These are phyloP conservation scores for Lippia alba DNA, from an alignment of 305 asterid genomes.

Conservation along the genomic window DNA sequence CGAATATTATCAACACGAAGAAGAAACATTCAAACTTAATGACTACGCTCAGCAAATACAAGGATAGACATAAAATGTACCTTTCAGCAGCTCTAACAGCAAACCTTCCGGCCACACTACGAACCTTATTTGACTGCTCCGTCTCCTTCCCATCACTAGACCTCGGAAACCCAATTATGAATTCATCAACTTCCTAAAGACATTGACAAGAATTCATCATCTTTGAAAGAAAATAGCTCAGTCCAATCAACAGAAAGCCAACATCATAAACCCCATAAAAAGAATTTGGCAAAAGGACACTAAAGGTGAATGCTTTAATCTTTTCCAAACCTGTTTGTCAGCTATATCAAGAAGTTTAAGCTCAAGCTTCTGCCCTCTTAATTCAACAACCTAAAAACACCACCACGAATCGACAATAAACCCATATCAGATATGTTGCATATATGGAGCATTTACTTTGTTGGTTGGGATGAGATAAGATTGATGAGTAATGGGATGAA, in stretches of 20 bases:
- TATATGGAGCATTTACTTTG: no score
- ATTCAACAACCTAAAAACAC: slow-evolving; percentile 66
- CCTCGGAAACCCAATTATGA: slow-evolving; percentile 83
- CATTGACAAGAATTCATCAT: slow-evolving; percentile 17
- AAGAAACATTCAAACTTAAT: no score
- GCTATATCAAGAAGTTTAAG: slow-evolving; percentile 83
- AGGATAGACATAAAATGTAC: slow-evolving; percentile 33
- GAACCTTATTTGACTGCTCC: slow-evolving; percentile 84
- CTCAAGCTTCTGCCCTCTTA: slow-evolving; percentile 86
- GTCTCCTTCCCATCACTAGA: slow-evolving; percentile 81
- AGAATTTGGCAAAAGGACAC: background rate
- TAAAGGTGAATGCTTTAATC: background rate
- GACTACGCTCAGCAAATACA: background rate
- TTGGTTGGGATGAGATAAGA: no score
- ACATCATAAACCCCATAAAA: slow-evolving; percentile 8
- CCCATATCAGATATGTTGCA: no score
- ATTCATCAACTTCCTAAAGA: slow-evolving; percentile 90
- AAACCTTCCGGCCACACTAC: slow-evolving; percentile 87
- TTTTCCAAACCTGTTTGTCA: slow-evolving; percentile 58
- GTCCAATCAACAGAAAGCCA: background rate
- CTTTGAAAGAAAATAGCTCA: background rate
- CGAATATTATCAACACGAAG: no score
- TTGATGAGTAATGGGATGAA: no score
- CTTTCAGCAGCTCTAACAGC: slow-evolving; percentile 91
- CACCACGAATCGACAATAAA: slow-evolving; percentile 7